Evolutionary conservation across 2,329 filamentous ascomycete genomes (phyloP).

Genomic region (Dactylellina leptospora): DNA sequence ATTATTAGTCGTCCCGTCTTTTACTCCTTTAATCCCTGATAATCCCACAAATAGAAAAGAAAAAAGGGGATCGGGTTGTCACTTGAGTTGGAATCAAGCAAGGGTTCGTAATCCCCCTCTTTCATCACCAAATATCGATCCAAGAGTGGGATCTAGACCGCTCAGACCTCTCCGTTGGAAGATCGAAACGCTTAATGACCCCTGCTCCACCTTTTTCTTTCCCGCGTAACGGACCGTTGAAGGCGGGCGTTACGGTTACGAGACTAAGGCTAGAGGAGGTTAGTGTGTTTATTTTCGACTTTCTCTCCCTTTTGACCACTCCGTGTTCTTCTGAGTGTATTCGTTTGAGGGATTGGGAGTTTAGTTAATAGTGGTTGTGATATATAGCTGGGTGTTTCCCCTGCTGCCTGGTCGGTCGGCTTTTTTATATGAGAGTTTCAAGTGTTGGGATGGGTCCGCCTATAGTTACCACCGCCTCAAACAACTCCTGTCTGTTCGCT

Average conservation of each 20-base stretch:
- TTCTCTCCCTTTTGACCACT: background rate
- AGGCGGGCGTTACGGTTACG: too few species aligned
- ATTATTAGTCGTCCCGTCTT: background rate
- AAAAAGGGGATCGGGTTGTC: background rate
- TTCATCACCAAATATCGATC: background rate
- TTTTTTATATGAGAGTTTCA: conserved; percentile 23
- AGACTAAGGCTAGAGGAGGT: background rate
- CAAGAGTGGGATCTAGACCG: background rate
- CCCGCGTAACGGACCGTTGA: too few species aligned
- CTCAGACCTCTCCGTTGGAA: background rate
- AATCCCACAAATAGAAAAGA: background rate
- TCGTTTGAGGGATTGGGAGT: background rate
- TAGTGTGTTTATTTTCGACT: too few species aligned
- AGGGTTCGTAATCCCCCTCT: background rate
- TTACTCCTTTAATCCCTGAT: background rate
- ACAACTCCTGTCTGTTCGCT: conserved; percentile 12
- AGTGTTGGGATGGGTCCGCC: too few species aligned
- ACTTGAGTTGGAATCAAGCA: background rate
- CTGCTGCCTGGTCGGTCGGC: too few species aligned
- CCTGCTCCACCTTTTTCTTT: too few species aligned
- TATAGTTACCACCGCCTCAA: too few species aligned
- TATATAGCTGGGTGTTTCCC: background rate
- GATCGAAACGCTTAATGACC: too few species aligned
- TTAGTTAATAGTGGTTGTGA: background rate
- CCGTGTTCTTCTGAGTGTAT: background rate